These are phyloP conservation scores for Tuber microsphaerosporum DNA, from an alignment of 495 filamentous ascomycete species.

Conservation along the genomic window DNA sequence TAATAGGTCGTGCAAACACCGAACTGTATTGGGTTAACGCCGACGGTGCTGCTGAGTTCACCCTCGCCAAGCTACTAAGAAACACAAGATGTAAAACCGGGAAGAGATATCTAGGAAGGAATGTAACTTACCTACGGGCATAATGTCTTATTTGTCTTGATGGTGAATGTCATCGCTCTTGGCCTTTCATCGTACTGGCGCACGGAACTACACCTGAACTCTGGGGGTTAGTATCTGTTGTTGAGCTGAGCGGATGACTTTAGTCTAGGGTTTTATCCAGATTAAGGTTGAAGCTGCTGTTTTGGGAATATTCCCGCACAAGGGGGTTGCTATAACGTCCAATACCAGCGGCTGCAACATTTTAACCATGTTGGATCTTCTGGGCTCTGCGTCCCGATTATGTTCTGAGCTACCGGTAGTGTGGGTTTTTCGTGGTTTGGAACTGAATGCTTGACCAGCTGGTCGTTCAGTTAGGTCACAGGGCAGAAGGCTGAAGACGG, in stretches of 20 bases:
- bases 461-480: not conserved
- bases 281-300: not conserved
- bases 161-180: not conserved
- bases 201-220: not conserved
- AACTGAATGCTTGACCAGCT: not conserved
- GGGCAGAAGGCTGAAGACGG: not conserved
- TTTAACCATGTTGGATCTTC: not conserved
- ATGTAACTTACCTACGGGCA: not conserved
- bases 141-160: not conserved
- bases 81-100: not conserved
- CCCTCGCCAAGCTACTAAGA: not conserved
- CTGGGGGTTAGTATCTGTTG: not conserved
- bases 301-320: not conserved
- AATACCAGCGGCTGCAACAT: not conserved
- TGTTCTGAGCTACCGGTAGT: not conserved
- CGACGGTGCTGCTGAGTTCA: not conserved
- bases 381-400: not conserved
- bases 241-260: not conserved
- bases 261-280: not conserved
- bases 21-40: not conserved
- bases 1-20: not conserved
- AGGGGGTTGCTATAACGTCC: not conserved
- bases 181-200: not conserved
- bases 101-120: not conserved
- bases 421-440: not conserved